These are phyloP conservation scores for Melocanna baccifera DNA, from an alignment of 176 grass and related monocot species.

Conservation along the genomic window DNA sequence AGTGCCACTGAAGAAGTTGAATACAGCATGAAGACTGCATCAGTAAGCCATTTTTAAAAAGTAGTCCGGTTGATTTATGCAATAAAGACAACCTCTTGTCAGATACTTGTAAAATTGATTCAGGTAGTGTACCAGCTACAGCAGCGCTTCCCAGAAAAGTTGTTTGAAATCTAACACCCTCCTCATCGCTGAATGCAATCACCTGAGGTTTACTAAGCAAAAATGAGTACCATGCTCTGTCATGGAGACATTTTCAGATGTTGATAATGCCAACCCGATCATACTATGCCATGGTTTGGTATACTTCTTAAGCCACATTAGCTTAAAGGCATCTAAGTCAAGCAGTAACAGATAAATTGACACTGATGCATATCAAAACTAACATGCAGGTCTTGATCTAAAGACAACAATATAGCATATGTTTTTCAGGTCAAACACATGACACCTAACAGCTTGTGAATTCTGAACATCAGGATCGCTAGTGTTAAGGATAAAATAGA, in stretches of 20 bases:
- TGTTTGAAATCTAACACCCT: constrained; percentile 89
- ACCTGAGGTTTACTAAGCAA: constrained; percentile 43
- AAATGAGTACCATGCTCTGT: background rate
- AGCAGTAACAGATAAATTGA: background rate
- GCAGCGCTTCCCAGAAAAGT: constrained; percentile 97
- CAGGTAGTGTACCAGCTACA: constrained; percentile 89
- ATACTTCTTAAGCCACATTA: background rate
- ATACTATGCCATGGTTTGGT: background rate
- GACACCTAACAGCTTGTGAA: background rate
- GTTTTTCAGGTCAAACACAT: background rate
- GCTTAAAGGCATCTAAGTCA: background rate
- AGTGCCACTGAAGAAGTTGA: constrained; percentile 54
- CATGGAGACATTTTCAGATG: background rate
- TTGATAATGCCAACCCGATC: background rate
- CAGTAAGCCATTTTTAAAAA: constrained; percentile 21
- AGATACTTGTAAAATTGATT: constrained; percentile 80
- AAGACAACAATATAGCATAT: background rate
- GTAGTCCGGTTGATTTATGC: constrained; percentile 13
- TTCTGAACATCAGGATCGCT: background rate
- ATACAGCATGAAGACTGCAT: constrained; percentile 26
- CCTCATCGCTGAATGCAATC: constrained; percentile 98
- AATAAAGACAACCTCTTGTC: constrained; percentile 83
- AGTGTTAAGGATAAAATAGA: too few relatives aligned
- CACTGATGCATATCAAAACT: background rate
- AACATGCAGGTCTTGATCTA: background rate